Percentiles rank a stretch among this genome's conserved stretches.
These are phyloP conservation scores for Eucalyptus cloeziana DNA, from an alignment of 345 rosid genomes.

Conservation along the genomic window DNA sequence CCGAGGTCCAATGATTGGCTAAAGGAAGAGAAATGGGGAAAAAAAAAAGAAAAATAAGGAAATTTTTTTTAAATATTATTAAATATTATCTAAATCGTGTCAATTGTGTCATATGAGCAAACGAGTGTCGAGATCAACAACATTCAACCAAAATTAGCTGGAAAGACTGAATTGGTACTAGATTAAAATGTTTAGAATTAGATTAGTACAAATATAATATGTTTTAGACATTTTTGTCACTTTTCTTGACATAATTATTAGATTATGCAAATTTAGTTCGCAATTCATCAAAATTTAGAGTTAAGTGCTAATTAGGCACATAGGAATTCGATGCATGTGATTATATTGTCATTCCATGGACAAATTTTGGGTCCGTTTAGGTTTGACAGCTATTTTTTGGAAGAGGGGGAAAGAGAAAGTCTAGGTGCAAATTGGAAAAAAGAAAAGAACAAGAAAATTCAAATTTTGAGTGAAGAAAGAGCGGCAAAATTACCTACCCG, in stretches of 20 bases:
- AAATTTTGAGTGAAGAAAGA: background rate
- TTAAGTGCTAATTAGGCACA: background rate
- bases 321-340: background rate
- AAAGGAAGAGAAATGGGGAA: too few species aligned
- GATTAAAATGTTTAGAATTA: too few species aligned
- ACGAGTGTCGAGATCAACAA: rapidly evolving
- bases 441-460: too few species aligned
- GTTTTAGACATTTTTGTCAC: too few species aligned
- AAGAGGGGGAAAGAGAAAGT: background rate
- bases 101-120: rapidly evolving
- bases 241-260: too few species aligned
- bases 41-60: rapidly evolving
- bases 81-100: rapidly evolving
- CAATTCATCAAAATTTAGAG: too few species aligned
- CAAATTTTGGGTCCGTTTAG: background rate
- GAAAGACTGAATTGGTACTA: rapidly evolving
- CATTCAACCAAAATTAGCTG: rapidly evolving
- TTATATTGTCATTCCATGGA: background rate
- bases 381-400: background rate
- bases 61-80: rapidly evolving
- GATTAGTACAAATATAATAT: too few species aligned
- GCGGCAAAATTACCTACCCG: background rate
- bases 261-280: too few species aligned
- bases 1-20: rapidly evolving
- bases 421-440: background rate